Base-by-base conservation (phyloP, 192 early-diverging fungal species). In the Rhizoclosmatium globosum region DNA sequence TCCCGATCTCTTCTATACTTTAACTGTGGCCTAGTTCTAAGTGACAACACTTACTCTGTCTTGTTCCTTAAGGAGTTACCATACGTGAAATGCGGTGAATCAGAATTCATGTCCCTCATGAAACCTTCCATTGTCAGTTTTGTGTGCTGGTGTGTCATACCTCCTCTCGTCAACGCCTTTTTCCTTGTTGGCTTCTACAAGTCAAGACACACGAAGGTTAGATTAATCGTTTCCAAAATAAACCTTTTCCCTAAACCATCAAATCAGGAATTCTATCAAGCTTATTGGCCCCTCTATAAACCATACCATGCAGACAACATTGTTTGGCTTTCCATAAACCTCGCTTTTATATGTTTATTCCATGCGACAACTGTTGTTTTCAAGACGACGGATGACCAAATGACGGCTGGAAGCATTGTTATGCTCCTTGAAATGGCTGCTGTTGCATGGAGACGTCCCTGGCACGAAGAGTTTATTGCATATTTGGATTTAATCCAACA, bases 381-480 rank as follows among this genome's bases (percentile, higher is more conserved):
- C 45, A 38, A 46, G n/a, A 15, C 4, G 0, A 46, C 39, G 1
- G 31, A 39, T 21, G 41, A 45, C 43, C 68, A 69, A 46, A 69
- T 69, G 68, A 69, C 68, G 31, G 68, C 41, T 15, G 68, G 68
- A n/a, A 46, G 41, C 11, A 21, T 69, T 39, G 68, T 69, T 6
- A 13, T 69, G 31, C 68, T 69, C 9, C 9, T 69, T 21, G 68
- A 69, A 46, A 39, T 69, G 41, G 44, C 45, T 6, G 39, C 46
- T 13, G 46, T 69, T 21, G 68, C 68, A 44, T 69, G 68, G 68
- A 3, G 68, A 43, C n/a, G 68, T 6, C 68, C 68, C 17, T 69
- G 44, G 39, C 13, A 4, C 7, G 68, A 69, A 42, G n/a, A 21
- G n/a, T 69, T 69, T 46, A 21, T 69, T 0, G 21, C 39, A 17